Conservation (phyloP, 768 basidiomycete genomes). For the Xanthoconium stramineum region DNA sequence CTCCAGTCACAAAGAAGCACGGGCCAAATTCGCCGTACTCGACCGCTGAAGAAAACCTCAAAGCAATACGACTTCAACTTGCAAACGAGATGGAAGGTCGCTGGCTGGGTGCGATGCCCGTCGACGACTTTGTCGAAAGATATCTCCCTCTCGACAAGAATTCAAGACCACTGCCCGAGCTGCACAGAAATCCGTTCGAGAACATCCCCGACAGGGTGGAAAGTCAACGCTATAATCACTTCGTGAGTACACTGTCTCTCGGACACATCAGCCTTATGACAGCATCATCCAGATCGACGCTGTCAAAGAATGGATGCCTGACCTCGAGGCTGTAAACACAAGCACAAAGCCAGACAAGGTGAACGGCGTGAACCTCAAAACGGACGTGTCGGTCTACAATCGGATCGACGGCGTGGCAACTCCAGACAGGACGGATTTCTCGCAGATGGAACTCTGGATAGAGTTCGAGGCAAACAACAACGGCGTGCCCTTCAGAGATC, state of each 20-base stretch:
- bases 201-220: neutral
- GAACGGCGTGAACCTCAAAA: neutral
- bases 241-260: neutral
- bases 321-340: neutral
- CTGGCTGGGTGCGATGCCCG: neutral
- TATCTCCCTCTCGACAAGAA: neutral
- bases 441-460: constrained; percentile 6
- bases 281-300: neutral
- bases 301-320: neutral
- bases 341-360: neutral
- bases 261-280: neutral
- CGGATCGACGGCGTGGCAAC: neutral
- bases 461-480: neutral
- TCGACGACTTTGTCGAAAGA: neutral
- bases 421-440: neutral
- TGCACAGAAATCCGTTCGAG: neutral
- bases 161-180: neutral
- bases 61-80: neutral
- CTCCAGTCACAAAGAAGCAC: neutral
- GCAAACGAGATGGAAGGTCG: neutral
- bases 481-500: neutral
- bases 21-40: neutral
- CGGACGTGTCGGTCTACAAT: constrained; percentile 1
- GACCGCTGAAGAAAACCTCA: neutral
- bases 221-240: neutral